Evolutionary conservation across 768 basidiomycete genomes (phyloP), one percentile per base, ranked within the genome.

Genomic region (Imleria badia): DNA sequence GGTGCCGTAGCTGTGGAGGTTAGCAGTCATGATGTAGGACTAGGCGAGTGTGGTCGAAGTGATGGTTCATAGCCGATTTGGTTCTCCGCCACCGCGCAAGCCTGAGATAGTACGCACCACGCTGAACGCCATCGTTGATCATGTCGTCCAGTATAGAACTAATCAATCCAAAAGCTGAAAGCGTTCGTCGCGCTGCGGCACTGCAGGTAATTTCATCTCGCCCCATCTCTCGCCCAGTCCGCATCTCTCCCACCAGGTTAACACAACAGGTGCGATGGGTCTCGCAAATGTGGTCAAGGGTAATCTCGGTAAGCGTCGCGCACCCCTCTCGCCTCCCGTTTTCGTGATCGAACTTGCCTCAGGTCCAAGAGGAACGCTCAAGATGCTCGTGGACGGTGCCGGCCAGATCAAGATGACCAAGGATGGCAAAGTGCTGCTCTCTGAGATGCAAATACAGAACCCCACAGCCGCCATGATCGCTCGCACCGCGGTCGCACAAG

Each of bases 361-460:
- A 96, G 95, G 96, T 43, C 97, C 97, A 19, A 79, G 96, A 73
- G 97, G 97, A 55, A 98, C 97, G 0, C 82, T 98, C 62, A 99
- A 99, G 80, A 98, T 99, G 96, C 86, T 99, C 48, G 97, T 99
- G 40, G 97, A 98, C 73, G 97, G 97, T 52, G 81, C 95, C 14
- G 97, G 97, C 11, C 91, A 94, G 76, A 95, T 99, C 73, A 99
- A 98, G 82, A 95, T 99, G 91, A 98, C 97, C 60, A 99, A 98
- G 79, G 97, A 98, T 67, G 97, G 97, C 59, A 99, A 99, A 76
- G 96, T 98, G 39, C 76, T 99, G 52, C 80, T 99, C 54, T 96
- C 94, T 39, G 97, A 99, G 77, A 99, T 99, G 97, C 97, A 98
- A 76, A 99, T 99, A 64, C 90, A 92, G 75, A 98, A 99, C 72